Evolutionary conservation across 2,329 filamentous ascomycete genomes (phyloP).

Genomic region (Eutypella sp.): DNA sequence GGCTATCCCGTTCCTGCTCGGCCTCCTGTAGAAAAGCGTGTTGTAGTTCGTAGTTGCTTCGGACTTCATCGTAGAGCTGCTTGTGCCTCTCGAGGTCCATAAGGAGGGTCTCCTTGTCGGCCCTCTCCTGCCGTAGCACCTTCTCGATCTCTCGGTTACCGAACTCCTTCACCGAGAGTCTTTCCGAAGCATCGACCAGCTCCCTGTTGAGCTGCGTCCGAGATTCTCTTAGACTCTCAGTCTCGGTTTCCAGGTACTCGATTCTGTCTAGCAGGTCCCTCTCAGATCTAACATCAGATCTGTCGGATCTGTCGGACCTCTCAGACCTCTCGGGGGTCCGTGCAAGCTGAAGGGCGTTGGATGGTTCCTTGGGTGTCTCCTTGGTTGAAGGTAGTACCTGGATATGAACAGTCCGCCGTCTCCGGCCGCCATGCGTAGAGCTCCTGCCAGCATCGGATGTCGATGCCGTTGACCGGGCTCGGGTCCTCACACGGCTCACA

Average conservation of each 20-base stretch:
- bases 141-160: constrained; percentile 27
- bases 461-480: constrained; percentile 15
- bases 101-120: constrained; percentile 27
- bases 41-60: constrained; percentile 29
- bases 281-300: too few relatives aligned
- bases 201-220: constrained; percentile 26
- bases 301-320: too few relatives aligned
- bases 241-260: constrained; percentile 31
- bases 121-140: constrained; percentile 24
- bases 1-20: constrained; percentile 30
- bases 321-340: too few relatives aligned
- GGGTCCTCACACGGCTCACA: constrained; percentile 18
- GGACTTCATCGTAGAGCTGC: constrained; percentile 29
- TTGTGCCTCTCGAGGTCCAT: constrained; percentile 30
- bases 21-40: constrained; percentile 21
- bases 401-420: constrained; percentile 26
- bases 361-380: constrained; percentile 3
- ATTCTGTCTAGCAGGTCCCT: constrained; percentile 29
- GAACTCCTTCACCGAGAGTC: constrained; percentile 20
- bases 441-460: constrained; percentile 20
- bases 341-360: constrained; percentile 24
- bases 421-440: constrained; percentile 19
- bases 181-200: constrained; percentile 25
- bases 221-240: constrained; percentile 23
- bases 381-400: constrained; percentile 14